Conservation (phyloP, 768 basidiomycete species). For the Coprinopsis cinerea region DNA sequence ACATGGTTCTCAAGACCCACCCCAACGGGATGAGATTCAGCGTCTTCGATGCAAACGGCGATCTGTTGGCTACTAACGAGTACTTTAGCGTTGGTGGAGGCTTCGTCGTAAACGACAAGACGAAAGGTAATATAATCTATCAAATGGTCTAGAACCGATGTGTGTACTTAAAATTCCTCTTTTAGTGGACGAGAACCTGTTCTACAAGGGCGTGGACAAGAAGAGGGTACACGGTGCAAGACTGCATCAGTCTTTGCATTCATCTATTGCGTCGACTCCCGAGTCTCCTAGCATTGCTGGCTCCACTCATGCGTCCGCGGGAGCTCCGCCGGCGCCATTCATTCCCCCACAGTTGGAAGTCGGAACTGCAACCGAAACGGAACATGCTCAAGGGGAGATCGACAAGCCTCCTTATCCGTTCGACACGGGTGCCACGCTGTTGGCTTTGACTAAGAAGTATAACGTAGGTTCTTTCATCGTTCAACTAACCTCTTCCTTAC, state of each 20-base stretch:
- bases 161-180: slow-evolving; percentile 1
- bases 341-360: no score
- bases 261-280: neutral
- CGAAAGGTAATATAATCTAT: slow-evolving; percentile 51
- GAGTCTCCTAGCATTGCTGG: slow-evolving; percentile 35
- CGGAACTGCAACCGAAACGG: slow-evolving; percentile 4
- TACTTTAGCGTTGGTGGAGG: slow-evolving; percentile 95
- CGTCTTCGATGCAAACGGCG: slow-evolving; percentile 74
- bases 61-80: slow-evolving; percentile 88
- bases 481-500: slow-evolving; percentile 8
- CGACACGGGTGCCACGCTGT: slow-evolving; percentile 66
- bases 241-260: slow-evolving; percentile 45
- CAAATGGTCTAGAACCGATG: neutral
- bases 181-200: slow-evolving; percentile 86
- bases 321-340: no score
- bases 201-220: slow-evolving; percentile 90
- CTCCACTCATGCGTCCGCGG: slow-evolving; percentile 21
- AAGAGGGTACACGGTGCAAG: slow-evolving; percentile 73
- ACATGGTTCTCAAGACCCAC: slow-evolving; percentile 82
- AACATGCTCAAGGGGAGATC: slow-evolving; percentile 14
- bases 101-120: slow-evolving; percentile 93
- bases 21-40: slow-evolving; percentile 94
- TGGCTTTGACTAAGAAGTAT: slow-evolving; percentile 71
- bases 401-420: slow-evolving; percentile 81
- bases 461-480: slow-evolving; percentile 50